These are phyloP conservation scores for Coemansia sp. DNA, from an alignment of 192 early-diverging fungal species.

Conservation along the genomic window DNA sequence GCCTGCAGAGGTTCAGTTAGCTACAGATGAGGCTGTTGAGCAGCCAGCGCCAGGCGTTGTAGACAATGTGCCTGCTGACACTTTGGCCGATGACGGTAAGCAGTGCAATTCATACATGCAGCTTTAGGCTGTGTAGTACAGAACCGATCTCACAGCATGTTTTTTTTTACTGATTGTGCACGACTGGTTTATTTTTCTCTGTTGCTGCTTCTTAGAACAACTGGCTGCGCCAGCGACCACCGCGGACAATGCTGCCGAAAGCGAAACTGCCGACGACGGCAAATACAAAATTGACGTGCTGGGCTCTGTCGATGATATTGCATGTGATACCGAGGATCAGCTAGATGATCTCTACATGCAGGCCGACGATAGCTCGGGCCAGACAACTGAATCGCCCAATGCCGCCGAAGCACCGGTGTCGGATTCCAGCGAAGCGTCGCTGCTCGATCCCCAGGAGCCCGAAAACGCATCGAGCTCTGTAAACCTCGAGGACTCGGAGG, in stretches of 20 bases:
- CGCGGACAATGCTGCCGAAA: neutral
- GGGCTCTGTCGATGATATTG: neutral
- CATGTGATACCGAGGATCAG: conserved; percentile 28
- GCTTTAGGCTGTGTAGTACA: neutral
- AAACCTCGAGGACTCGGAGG: conserved; percentile 47
- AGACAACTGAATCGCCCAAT: neutral
- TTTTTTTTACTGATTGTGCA: too few relatives aligned
- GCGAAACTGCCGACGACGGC: neutral
- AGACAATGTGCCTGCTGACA: neutral
- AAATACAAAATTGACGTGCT: conserved; percentile 14
- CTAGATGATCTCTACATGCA: conserved; percentile 22
- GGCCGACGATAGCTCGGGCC: neutral
- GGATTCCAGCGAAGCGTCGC: neutral
- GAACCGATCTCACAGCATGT: too few relatives aligned
- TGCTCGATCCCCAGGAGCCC: neutral
- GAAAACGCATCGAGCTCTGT: neutral
- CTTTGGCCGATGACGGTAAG: neutral
- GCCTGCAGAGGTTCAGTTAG: neutral
- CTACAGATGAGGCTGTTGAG: neutral
- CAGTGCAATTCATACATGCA: neutral
- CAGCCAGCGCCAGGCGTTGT: neutral
- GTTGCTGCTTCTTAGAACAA: neutral
- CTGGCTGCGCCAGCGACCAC: neutral
- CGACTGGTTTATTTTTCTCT: too few relatives aligned
- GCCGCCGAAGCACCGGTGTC: neutral